Evolutionary conservation across 148 eudicot species (phyloP).

Genomic region (Arctostaphylos glauca): DNA sequence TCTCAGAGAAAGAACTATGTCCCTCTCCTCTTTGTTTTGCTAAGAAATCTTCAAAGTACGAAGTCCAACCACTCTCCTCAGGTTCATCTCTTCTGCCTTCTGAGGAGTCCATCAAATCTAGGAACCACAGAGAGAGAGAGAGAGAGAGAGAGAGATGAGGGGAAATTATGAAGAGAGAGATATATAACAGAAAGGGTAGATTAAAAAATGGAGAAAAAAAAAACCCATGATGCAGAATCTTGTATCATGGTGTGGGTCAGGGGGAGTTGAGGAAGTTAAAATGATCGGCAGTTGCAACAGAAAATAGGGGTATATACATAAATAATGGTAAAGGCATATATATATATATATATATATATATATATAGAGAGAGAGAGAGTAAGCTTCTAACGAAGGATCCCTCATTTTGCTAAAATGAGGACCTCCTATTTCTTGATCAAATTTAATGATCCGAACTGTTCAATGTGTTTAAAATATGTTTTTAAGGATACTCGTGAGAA

Average conservation of each 20-base stretch:
- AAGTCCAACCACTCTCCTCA: slow-evolving; percentile 74
- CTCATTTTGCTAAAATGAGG: no score
- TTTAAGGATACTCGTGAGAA: no score
- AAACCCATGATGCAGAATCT: slow-evolving; percentile 25
- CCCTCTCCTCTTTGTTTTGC: slow-evolving; percentile 14
- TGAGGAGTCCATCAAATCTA: slow-evolving; percentile 26
- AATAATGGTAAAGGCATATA: no score
- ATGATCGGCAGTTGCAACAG: slow-evolving; percentile 19
- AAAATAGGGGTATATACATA: not conserved
- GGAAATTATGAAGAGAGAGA: not conserved
- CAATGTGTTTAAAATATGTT: no score
- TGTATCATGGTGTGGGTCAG: slow-evolving; percentile 32
- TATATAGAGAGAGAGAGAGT: no score
- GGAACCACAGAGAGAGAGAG: slow-evolving; percentile 12
- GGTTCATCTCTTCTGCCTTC: not conserved
- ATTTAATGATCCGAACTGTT: no score
- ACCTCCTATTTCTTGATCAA: no score
- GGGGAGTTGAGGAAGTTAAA: slow-evolving; percentile 24
- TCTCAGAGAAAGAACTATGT: not conserved
- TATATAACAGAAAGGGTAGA: slow-evolving; percentile 10
- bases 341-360: no score
- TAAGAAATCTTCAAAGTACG: slow-evolving; percentile 56
- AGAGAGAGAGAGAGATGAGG: slow-evolving; percentile 14
- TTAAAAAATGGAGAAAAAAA: slow-evolving; percentile 9
- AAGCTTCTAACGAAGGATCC: no score